These are phyloP conservation scores for Prunus campanulata DNA, from an alignment of 306 rosid genomes.

Conservation along the genomic window DNA sequence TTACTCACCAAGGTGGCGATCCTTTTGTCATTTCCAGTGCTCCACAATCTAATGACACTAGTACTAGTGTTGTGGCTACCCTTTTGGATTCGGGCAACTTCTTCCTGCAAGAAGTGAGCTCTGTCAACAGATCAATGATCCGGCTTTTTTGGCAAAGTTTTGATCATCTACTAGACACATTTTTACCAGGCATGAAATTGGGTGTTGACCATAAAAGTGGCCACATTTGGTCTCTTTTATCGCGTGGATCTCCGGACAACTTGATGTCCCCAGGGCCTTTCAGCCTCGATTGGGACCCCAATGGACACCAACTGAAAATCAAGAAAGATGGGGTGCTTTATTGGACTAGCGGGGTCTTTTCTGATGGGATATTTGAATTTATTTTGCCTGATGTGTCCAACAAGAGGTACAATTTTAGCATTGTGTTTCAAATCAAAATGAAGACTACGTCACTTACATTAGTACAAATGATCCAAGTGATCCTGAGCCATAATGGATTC, in stretches of 20 bases:
- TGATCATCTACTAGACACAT: slow-evolving; percentile 12
- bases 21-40: slow-evolving; percentile 16
- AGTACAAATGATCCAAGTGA: not conserved
- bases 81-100: slow-evolving; percentile 30
- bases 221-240: not conserved
- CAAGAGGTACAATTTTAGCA: not conserved
- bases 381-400: not conserved
- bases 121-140: not conserved
- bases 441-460: not conserved
- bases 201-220: slow-evolving; percentile 9
- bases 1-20: not conserved
- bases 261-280: not conserved
- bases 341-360: slow-evolving; percentile 10
- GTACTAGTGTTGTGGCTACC: not conserved
- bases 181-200: slow-evolving; percentile 27
- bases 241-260: not conserved
- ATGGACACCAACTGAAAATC: not conserved
- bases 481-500: not conserved
- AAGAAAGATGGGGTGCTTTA: not conserved
- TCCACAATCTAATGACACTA: not conserved
- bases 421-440: not conserved
- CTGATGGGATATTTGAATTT: not conserved
- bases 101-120: slow-evolving; percentile 19
- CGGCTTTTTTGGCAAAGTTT: slow-evolving; percentile 29
- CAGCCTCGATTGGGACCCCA: slow-evolving; percentile 4